phyloP scores from a whole-genome alignment of 805 yeast species.

The Priceomyces carsonii region DNA sequence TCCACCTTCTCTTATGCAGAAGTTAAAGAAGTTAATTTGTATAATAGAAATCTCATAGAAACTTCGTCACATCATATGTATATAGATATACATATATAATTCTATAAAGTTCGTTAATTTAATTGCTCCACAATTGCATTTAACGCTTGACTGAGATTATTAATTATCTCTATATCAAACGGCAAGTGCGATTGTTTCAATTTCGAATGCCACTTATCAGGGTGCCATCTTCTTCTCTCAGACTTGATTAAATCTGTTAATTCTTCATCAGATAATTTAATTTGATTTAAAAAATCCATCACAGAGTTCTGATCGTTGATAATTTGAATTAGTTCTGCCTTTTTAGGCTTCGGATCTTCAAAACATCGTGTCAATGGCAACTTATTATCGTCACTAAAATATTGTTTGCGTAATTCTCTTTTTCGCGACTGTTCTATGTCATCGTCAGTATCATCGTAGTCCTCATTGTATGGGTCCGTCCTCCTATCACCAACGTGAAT shows the following conservation, averaged over 20 bases:
- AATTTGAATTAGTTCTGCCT: conserved; percentile 11
- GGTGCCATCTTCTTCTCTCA: conserved; percentile 71
- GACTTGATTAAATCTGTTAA: conserved; percentile 30
- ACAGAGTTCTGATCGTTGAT: conserved; percentile 25
- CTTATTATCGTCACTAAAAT: conserved; percentile 2
- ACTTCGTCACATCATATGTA: neutral
- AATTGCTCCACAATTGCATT: conserved; percentile 27
- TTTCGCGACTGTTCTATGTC: conserved; percentile 4
- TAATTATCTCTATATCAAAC: conserved; percentile 29
- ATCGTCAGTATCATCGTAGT: conserved; percentile 5
- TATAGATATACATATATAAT: conserved; percentile 2
- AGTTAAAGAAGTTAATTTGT: conserved; percentile 8
- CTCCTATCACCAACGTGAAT: conserved; percentile 40
- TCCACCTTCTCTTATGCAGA: no score
- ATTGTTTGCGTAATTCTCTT: conserved; percentile 5
- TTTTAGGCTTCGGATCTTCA: conserved; percentile 12
- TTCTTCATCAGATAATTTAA: conserved; percentile 14
- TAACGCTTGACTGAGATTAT: conserved; percentile 29
- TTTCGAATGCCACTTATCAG: conserved; percentile 54
- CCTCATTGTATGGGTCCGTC: conserved; percentile 30
- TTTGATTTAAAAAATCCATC: conserved; percentile 25
- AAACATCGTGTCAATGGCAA: conserved; percentile 13
- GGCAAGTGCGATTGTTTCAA: conserved; percentile 15
- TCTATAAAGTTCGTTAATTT: conserved; percentile 1
- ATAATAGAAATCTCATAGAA: conserved; percentile 5